Conservation (phyloP, 257 asterid genomes). For the Nicotiana tomentosiformis region DNA sequence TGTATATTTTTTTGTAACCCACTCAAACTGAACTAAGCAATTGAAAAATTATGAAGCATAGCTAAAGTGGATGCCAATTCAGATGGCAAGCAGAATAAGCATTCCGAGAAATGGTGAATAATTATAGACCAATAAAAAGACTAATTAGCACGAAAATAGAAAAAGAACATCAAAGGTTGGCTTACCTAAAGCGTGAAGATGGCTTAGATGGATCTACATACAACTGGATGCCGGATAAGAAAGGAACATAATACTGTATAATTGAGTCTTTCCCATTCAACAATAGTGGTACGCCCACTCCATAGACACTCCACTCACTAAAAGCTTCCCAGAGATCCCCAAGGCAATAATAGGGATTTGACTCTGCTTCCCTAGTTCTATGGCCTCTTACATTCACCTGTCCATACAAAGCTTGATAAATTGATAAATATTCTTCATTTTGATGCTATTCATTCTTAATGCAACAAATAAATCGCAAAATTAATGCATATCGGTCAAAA, state of each 20-base stretch:
- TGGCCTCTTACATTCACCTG: slow-evolving; percentile 37
- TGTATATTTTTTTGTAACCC: not conserved
- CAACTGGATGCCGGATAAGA: slow-evolving; percentile 74
- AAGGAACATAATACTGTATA: slow-evolving; percentile 68
- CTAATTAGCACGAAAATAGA: not conserved
- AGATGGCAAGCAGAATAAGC: slow-evolving; percentile 1
- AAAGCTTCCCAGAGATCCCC: slow-evolving; percentile 67
- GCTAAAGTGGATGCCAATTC: not conserved
- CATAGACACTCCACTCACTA: slow-evolving; percentile 54
- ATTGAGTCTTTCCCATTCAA: slow-evolving; percentile 40
- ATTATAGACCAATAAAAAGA: not conserved
- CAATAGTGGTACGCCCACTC: slow-evolving; percentile 62
- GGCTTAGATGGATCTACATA: slow-evolving; percentile 47
- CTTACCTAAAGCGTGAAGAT: slow-evolving; percentile 39
- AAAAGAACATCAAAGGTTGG: slow-evolving; percentile 8
- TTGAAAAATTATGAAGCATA: not conserved
- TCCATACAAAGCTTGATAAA: slow-evolving; percentile 5
- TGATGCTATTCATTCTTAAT: not conserved
- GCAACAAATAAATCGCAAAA: not conserved
- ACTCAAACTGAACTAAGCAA: not conserved
- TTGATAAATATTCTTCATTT: not conserved
- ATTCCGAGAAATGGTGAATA: not conserved
- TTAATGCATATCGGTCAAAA: not conserved
- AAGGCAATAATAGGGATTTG: slow-evolving; percentile 41
- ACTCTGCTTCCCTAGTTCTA: slow-evolving; percentile 27